Base-by-base conservation (phyloP, 2,329 filamentous ascomycete species). In the Aulographum hederae region DNA sequence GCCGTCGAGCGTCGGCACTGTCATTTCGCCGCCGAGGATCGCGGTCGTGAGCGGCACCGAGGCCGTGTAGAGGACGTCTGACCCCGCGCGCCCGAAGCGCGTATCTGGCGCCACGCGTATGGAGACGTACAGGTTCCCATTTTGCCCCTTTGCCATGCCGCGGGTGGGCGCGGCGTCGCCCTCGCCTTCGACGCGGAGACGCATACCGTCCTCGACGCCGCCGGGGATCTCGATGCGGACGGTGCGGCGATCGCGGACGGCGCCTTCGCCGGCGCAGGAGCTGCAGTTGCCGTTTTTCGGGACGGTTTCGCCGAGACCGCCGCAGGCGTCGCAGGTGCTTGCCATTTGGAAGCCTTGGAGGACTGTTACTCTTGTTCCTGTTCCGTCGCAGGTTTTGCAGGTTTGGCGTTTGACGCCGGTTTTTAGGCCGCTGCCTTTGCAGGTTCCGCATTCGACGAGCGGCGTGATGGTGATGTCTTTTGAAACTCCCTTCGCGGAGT, bases 281-380 rank as follows among this genome's bases (percentile, higher is more conserved):
- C 65, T 62, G 55, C 89, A 98, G 46, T 91, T 80, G 8, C 73
- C 76, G 28, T 82, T 82, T 42, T 68, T 71, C 2, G 89, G 84
- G 20, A 82, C 76, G 2, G 68, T 65, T 32, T 74, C 61, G 30
- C 89, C 89, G 28, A 69, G 73, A 3, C 89, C 89, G 32, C 73
- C 74, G 51, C 89, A 98, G 21, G 71, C 59, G 14, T 69, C 65
- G 53, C 89, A 98, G 2, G 84, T 91, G 38, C 80, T 81, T 4
- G 80, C 81, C 76, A 98, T 86, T 58, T 95, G 86, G 58, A 98
- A 95, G 16, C 84, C 85, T 43, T 81, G 74, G 68, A 94, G 78
- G 47, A 82, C 77, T 53, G 92, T 82, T 30, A 95, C 75, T 34
- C 80, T 67, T 23, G 78, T 80, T 31, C 89, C 89, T 2, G 82